Percentiles rank a stretch among this genome's conserved stretches.
These are phyloP conservation scores for Apiosordaria backusii DNA, from an alignment of 495 filamentous ascomycete species.

Conservation along the genomic window DNA sequence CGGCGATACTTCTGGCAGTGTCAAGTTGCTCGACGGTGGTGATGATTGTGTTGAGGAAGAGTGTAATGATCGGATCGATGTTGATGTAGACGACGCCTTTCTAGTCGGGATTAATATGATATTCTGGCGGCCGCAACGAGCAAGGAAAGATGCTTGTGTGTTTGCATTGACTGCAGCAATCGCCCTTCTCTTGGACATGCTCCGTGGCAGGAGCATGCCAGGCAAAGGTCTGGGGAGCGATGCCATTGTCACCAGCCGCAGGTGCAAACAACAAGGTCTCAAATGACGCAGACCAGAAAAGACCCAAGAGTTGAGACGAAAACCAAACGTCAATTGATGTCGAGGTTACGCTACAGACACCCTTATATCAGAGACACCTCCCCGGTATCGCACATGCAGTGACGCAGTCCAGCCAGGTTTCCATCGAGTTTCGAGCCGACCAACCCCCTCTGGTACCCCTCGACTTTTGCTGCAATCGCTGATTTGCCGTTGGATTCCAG, in stretches of 20 bases:
- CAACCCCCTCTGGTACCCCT: slow-evolving; percentile 11
- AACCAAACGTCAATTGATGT: neutral
- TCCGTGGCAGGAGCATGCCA: slow-evolving; percentile 10
- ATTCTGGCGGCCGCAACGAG: neutral
- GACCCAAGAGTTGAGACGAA: neutral
- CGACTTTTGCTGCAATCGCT: slow-evolving; percentile 2
- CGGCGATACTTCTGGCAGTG: slow-evolving; percentile 21
- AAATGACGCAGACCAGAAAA: neutral
- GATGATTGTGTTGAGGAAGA: slow-evolving; percentile 39
- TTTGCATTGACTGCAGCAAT: neutral
- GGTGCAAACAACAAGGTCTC: neutral
- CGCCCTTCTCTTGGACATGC: neutral
- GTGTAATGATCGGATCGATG: slow-evolving; percentile 34
- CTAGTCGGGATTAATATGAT: neutral
- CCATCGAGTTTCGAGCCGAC: slow-evolving; percentile 2
- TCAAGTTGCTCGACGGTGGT: slow-evolving; percentile 32
- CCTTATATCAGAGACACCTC: neutral
- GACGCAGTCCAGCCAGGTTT: neutral
- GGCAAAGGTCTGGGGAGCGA: slow-evolving; percentile 10
- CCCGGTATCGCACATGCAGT: slow-evolving; percentile 21
- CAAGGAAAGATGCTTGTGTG: neutral
- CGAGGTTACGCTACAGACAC: neutral
- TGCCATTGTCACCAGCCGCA: slow-evolving; percentile 5
- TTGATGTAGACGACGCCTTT: slow-evolving; percentile 8
- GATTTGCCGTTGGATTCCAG: slow-evolving; percentile 15